These are phyloP conservation scores for Trichosporon sp. DNA, from an alignment of 1,284 basidiomycete species.

Conservation along the genomic window DNA sequence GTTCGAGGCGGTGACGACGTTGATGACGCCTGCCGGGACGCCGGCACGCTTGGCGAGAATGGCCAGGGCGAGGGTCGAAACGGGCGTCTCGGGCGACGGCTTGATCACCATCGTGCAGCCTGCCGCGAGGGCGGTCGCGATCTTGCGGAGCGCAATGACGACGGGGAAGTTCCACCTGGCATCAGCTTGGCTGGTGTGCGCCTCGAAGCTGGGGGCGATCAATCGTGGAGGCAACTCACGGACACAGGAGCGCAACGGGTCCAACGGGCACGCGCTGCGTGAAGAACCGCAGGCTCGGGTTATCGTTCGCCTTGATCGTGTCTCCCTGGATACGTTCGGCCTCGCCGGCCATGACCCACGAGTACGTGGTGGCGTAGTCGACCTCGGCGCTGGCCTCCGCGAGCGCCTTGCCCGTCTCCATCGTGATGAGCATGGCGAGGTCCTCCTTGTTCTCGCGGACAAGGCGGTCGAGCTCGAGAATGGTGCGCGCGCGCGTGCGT, in stretches of 20 bases:
- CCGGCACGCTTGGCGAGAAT: slow-evolving; percentile 57
- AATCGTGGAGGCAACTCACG: slow-evolving; percentile 28
- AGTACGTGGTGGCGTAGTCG: slow-evolving; percentile 58
- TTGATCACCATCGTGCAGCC: slow-evolving; percentile 56
- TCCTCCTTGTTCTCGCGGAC: slow-evolving; percentile 37
- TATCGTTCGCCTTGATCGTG: slow-evolving; percentile 55
- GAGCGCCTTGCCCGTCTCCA: slow-evolving; percentile 83
- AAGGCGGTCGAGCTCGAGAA: slow-evolving; percentile 31
- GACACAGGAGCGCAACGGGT: slow-evolving; percentile 47
- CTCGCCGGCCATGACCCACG: slow-evolving; percentile 62
- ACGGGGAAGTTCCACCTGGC: slow-evolving; percentile 74
- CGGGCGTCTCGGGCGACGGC: slow-evolving; percentile 83
- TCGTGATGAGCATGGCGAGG: slow-evolving; percentile 32
- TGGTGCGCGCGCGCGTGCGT: slow-evolving; percentile 34
- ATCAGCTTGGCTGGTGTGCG: neutral
- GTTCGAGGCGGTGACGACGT: slow-evolving; percentile 76
- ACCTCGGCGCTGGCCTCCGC: slow-evolving; percentile 77
- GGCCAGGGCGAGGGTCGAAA: slow-evolving; percentile 72
- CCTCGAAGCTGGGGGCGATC: too few species aligned
- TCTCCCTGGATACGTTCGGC: slow-evolving; percentile 71
- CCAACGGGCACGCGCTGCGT: slow-evolving; percentile 69
- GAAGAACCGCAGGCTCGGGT: slow-evolving; percentile 33
- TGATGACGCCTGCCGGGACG: slow-evolving; percentile 85
- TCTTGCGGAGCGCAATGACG: slow-evolving; percentile 73
- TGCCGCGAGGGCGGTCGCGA: slow-evolving; percentile 80